A percentile compares a stretch with the other conserved stretches of the same genome.
Evolutionary conservation across 768 basidiomycete genomes (phyloP).

Genomic region (Nidularia pulvinata): DNA sequence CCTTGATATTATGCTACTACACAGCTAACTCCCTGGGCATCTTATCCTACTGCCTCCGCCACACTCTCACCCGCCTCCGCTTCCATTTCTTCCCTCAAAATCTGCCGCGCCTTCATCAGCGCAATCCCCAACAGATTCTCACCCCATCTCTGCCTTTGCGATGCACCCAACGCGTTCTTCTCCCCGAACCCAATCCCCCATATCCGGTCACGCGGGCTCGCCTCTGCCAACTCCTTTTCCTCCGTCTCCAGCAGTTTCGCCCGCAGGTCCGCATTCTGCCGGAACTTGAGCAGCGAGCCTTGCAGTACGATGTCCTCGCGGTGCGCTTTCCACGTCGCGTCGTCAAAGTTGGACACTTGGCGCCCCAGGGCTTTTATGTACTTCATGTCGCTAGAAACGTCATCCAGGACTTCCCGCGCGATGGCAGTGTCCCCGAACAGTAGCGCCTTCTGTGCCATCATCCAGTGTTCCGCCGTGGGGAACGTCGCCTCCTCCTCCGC

Average conservation of each 20-base stretch:
- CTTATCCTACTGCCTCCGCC: too few species aligned
- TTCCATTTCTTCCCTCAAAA: constrained; percentile 24
- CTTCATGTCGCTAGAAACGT: constrained; percentile 30
- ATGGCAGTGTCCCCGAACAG: constrained; percentile 46
- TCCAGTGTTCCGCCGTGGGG: constrained; percentile 60
- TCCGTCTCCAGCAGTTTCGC: constrained; percentile 45
- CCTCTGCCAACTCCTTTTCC: constrained; percentile 48
- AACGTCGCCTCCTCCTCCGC: constrained; percentile 31
- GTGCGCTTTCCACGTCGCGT: constrained; percentile 41
- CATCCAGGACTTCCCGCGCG: constrained; percentile 39
- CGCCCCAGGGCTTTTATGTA: constrained; percentile 55
- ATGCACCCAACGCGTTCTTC: constrained; percentile 37
- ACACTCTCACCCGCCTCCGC: too few species aligned
- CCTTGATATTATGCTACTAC: too few species aligned
- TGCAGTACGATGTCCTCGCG: constrained; percentile 50
- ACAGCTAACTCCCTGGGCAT: too few species aligned
- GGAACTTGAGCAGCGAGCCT: constrained; percentile 56
- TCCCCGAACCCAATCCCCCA: constrained; percentile 63
- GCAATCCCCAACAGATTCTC: constrained; percentile 54
- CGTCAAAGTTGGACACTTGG: constrained; percentile 45
- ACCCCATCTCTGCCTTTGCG: constrained; percentile 45
- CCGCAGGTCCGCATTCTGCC: constrained; percentile 40
- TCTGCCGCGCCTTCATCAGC: constrained; percentile 35
- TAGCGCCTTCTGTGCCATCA: constrained; percentile 67
- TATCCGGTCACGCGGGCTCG: constrained; percentile 58